Evolutionary conservation across 2,329 filamentous ascomycete species (phyloP).

Genomic region (Xylaria sp.): DNA sequence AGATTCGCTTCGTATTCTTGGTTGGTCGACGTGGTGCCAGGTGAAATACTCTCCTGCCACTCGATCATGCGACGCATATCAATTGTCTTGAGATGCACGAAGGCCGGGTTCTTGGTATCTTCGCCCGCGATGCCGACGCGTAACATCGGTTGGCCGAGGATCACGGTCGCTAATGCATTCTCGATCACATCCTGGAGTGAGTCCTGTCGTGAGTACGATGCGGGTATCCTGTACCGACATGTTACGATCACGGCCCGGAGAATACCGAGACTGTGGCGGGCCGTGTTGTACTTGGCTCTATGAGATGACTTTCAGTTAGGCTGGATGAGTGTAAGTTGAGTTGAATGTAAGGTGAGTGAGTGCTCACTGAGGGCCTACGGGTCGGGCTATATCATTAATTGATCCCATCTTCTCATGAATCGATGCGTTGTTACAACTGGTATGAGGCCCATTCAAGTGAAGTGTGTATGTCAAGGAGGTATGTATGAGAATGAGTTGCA

Average conservation of each 20-base stretch:
- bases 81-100: conserved; percentile 39
- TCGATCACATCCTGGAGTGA: conserved; percentile 9
- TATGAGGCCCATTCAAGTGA: background rate
- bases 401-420: conserved; percentile 5
- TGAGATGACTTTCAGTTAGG: background rate
- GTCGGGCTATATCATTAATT: conserved; percentile 14
- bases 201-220: conserved; percentile 8
- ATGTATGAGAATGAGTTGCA: no score
- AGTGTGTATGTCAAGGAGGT: no score
- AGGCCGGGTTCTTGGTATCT: conserved; percentile 39
- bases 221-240: conserved; percentile 37
- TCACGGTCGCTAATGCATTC: conserved; percentile 18
- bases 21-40: background rate
- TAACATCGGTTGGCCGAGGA: conserved; percentile 43
- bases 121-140: conserved; percentile 45
- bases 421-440: background rate
- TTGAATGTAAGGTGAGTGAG: background rate
- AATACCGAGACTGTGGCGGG: conserved; percentile 43
- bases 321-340: background rate
- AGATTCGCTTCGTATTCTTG: conserved; percentile 22
- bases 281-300: conserved; percentile 30
- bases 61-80: conserved; percentile 41
- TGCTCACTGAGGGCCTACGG: conserved; percentile 20
- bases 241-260: conserved; percentile 44
- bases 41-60: conserved; percentile 25